A percentile compares a stretch with the other conserved stretches of the same genome.
Conservation (phyloP, 1,284 basidiomycete species). For the Inonotus hispidus region DNA sequence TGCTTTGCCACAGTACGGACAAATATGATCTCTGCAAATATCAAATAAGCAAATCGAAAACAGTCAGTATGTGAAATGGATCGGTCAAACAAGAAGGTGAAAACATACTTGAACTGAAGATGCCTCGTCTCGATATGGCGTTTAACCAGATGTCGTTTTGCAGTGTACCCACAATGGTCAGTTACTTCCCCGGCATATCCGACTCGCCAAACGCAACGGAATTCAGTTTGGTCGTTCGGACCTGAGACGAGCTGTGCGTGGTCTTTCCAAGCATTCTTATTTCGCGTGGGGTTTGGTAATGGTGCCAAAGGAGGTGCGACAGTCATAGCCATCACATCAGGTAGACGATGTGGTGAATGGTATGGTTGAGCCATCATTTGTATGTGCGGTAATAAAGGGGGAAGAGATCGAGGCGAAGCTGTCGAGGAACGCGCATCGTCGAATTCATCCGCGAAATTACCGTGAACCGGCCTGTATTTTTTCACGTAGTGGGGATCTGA, state of each 20-base stretch:
- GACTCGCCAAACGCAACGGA: constrained; percentile 27
- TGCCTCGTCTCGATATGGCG: constrained; percentile 62
- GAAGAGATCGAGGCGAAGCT: constrained; percentile 1
- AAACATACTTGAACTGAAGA: constrained; percentile 51
- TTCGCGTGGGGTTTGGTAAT: constrained; percentile 21
- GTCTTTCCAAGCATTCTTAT: constrained; percentile 19
- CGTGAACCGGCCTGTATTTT: background rate
- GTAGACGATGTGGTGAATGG: background rate
- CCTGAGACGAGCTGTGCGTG: constrained; percentile 6
- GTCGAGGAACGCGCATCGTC: background rate
- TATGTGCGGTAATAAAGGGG: constrained; percentile 8
- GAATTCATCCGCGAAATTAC: constrained; percentile 6
- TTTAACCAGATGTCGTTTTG: constrained; percentile 63
- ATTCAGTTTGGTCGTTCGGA: constrained; percentile 17
- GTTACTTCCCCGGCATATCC: constrained; percentile 14
- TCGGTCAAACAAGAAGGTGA: constrained; percentile 13
- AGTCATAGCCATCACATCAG: background rate
- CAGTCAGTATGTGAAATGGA: constrained; percentile 10
- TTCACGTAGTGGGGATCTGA: background rate
- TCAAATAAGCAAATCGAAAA: constrained; percentile 8
- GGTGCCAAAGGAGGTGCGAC: constrained; percentile 32
- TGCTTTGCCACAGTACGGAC: constrained; percentile 47
- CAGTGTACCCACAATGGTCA: constrained; percentile 42
- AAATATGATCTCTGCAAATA: constrained; percentile 43
- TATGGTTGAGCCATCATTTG: constrained; percentile 8